A percentile compares a stretch with the other conserved stretches of the same genome.
Evolutionary conservation across 805 yeast genomes (phyloP).

Genomic region (Lipomyces yamadae): DNA sequence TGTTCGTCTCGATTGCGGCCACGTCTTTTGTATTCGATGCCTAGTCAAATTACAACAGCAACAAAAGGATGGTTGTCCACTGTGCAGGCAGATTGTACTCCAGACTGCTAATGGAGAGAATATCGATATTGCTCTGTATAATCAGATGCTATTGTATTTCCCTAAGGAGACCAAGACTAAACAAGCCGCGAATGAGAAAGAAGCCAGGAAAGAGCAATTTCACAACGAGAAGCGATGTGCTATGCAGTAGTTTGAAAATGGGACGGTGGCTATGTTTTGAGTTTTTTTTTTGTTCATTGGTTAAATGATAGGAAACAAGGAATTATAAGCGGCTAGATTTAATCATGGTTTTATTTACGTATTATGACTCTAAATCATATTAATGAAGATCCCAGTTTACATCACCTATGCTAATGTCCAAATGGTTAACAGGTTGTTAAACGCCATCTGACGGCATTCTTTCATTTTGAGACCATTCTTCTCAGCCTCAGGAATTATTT

Average conservation of each 20-base stretch:
- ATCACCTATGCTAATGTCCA: slow-evolving; percentile 19
- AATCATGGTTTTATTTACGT: background rate
- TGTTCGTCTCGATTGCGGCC: slow-evolving; percentile 64
- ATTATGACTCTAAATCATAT: too few species aligned
- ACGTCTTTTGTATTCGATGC: slow-evolving; percentile 74
- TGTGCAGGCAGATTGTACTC: slow-evolving; percentile 62
- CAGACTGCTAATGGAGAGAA: slow-evolving; percentile 62
- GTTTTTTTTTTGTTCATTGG: background rate
- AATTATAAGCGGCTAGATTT: background rate
- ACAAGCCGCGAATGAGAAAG: slow-evolving; percentile 58
- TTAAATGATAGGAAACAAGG: background rate
- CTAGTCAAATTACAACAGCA: slow-evolving; percentile 68
- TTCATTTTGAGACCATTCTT: slow-evolving; percentile 27
- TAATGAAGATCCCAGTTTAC: background rate
- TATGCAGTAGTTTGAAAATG: background rate
- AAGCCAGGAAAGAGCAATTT: slow-evolving; percentile 52
- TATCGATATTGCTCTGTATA: slow-evolving; percentile 59
- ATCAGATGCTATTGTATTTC: slow-evolving; percentile 61
- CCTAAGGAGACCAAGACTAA: slow-evolving; percentile 71
- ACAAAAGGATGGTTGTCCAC: slow-evolving; percentile 65
- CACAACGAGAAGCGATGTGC: slow-evolving; percentile 1
- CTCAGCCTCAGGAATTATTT: slow-evolving; percentile 32
- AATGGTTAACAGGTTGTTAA: slow-evolving; percentile 29
- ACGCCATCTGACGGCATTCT: slow-evolving; percentile 17
- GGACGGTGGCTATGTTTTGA: background rate